These are phyloP conservation scores for Conoideocrella luteorostrata DNA, from an alignment of 2,329 filamentous ascomycete species.

Conservation along the genomic window DNA sequence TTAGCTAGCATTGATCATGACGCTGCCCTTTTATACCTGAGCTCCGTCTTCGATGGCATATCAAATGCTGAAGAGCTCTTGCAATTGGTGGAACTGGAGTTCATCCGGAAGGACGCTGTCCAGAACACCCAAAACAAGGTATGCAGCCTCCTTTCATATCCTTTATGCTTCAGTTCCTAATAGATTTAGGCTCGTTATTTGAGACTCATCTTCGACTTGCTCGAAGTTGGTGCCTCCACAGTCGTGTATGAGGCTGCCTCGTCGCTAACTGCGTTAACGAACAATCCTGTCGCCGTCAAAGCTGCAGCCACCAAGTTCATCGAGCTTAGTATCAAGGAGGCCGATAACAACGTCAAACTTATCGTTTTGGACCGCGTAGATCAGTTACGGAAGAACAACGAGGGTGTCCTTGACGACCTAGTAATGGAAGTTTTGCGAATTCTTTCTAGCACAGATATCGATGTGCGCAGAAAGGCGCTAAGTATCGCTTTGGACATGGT, in stretches of 20 bases:
- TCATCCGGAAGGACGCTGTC: constrained; percentile 95
- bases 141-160: constrained; percentile 17
- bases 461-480: constrained; percentile 88
- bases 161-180: constrained; percentile 20
- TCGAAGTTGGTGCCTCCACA: constrained; percentile 88
- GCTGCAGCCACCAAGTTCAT: constrained; percentile 94
- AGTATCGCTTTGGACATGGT: constrained; percentile 94
- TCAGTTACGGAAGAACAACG: constrained; percentile 77
- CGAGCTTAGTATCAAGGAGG: constrained; percentile 92
- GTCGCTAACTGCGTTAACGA: constrained; percentile 86
- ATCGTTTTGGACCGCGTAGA: constrained; percentile 95
- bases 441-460: constrained; percentile 89
- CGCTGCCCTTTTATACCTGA: constrained; percentile 82
- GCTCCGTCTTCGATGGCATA: constrained; percentile 84
- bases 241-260: constrained; percentile 97
- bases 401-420: constrained; percentile 85
- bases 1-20: constrained; percentile 88
- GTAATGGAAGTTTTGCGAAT: constrained; percentile 97
- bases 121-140: constrained; percentile 93
- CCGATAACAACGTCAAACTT: constrained; percentile 98
- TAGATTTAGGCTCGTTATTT: constrained; percentile 69
- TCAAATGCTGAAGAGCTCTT: constrained; percentile 90
- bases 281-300: constrained; percentile 95
- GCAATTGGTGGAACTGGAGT: constrained; percentile 90
- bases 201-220: constrained; percentile 88